phyloP scores from a whole-genome alignment of 495 filamentous ascomycete species.

The Chaetomium fimeti region DNA sequence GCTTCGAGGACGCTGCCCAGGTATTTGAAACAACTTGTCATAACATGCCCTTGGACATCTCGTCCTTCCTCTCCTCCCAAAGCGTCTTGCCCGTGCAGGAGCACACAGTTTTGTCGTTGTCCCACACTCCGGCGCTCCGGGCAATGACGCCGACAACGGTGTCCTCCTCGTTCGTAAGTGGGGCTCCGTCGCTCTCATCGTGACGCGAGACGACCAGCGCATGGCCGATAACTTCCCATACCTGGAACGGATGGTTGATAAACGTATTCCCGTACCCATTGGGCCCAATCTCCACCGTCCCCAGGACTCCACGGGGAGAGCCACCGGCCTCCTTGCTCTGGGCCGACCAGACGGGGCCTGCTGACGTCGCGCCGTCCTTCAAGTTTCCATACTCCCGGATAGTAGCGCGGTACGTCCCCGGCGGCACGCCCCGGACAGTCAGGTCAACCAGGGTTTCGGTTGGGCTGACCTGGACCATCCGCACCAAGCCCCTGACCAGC shows the following conservation, averaged over 20 bases:
- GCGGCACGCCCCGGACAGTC: constrained; percentile 78
- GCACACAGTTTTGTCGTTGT: constrained; percentile 95
- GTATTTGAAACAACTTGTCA: constrained; percentile 38
- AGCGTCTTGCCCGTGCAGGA: constrained; percentile 96
- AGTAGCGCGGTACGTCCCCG: constrained; percentile 77
- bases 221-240: constrained; percentile 94
- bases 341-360: constrained; percentile 75
- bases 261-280: constrained; percentile 72
- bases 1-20: background rate
- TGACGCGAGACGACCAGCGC: constrained; percentile 76
- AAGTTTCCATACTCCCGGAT: constrained; percentile 89
- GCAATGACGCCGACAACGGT: constrained; percentile 91
- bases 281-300: constrained; percentile 67
- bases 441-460: constrained; percentile 81
- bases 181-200: constrained; percentile 48
- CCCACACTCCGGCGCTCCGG: constrained; percentile 92
- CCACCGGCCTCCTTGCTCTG: constrained; percentile 22
- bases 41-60: constrained; percentile 81
- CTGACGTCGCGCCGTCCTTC: constrained; percentile 72
- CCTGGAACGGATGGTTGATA: constrained; percentile 72
- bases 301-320: constrained; percentile 65
- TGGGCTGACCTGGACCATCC: constrained; percentile 77
- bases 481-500: constrained; percentile 67
- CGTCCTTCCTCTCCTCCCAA: constrained; percentile 94
- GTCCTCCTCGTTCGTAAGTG: constrained; percentile 69